phyloP scores from a whole-genome alignment of 139 green algal species.

The Chloropicon primus region DNA sequence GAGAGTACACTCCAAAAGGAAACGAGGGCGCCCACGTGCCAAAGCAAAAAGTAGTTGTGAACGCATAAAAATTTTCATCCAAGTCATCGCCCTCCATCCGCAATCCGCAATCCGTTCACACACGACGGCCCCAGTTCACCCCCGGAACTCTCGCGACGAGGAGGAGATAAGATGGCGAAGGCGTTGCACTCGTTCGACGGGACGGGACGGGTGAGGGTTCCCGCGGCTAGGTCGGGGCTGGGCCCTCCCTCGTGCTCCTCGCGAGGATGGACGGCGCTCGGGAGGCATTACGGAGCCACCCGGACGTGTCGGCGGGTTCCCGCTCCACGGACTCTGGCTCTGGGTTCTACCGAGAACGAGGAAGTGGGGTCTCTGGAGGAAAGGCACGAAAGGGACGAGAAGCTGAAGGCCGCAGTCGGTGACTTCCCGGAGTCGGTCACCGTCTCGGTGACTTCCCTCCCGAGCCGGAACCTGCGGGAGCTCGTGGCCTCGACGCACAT shows the following conservation, averaged over 20 bases:
- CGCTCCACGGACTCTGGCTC: too few species aligned
- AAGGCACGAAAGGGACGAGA: neutral
- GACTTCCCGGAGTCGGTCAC: neutral
- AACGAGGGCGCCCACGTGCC: slow-evolving; percentile 22
- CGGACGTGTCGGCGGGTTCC: too few species aligned
- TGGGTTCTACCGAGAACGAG: too few species aligned
- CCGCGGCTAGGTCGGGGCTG: neutral
- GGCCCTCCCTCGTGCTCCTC: neutral
- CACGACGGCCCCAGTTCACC: too few species aligned
- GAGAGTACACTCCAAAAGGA: slow-evolving; percentile 15
- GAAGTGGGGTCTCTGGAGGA: neutral
- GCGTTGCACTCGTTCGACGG: too few species aligned
- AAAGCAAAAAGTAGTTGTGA: neutral
- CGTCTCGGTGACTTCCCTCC: neutral
- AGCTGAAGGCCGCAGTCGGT: neutral
- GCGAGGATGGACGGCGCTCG: neutral
- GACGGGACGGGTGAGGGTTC: neutral
- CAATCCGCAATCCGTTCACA: too few species aligned
- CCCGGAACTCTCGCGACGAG: too few species aligned
- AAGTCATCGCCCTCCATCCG: neutral
- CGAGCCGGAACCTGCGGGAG: neutral
- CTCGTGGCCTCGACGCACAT: neutral
- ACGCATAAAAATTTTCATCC: neutral
- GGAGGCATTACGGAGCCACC: too few species aligned
- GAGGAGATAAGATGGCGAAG: too few species aligned